These are phyloP conservation scores for Mycena venus DNA, from an alignment of 768 basidiomycete species.

Conservation along the genomic window DNA sequence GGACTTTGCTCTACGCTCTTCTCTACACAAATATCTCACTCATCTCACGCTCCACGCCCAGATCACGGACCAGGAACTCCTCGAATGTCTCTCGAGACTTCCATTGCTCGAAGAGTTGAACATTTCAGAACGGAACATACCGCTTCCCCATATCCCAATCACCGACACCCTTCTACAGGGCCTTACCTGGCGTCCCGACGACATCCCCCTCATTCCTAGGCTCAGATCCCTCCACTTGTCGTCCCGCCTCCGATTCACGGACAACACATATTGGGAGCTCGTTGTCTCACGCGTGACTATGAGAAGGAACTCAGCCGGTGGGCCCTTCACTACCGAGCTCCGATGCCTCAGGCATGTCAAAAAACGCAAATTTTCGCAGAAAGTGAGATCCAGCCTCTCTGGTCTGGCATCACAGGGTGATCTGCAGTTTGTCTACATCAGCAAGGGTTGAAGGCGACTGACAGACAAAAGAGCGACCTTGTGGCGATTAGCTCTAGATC, in stretches of 20 bases:
- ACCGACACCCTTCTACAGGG: neutral
- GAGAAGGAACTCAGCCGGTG: neutral
- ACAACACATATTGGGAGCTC: neutral
- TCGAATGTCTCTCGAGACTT: neutral
- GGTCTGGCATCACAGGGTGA: too few species aligned
- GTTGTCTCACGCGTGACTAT: neutral
- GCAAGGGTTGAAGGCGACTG: too few species aligned
- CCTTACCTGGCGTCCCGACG: neutral
- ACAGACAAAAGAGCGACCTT: too few species aligned
- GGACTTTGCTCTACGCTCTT: neutral
- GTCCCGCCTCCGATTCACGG: neutral
- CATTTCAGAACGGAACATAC: neutral
- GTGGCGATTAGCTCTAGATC: too few species aligned
- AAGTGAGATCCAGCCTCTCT: too few species aligned
- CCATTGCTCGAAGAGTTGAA: neutral
- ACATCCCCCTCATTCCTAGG: neutral
- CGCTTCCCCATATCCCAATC: neutral
- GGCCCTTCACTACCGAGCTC: neutral
- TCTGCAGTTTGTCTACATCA: too few species aligned
- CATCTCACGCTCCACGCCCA: neutral
- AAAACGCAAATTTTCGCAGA: too few species aligned
- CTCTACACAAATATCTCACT: neutral
- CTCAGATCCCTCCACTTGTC: neutral
- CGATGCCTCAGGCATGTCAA: too few species aligned
- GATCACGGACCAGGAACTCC: neutral